Conservation (phyloP, 116 monocot species). For the Dioscorea cayenensis region DNA sequence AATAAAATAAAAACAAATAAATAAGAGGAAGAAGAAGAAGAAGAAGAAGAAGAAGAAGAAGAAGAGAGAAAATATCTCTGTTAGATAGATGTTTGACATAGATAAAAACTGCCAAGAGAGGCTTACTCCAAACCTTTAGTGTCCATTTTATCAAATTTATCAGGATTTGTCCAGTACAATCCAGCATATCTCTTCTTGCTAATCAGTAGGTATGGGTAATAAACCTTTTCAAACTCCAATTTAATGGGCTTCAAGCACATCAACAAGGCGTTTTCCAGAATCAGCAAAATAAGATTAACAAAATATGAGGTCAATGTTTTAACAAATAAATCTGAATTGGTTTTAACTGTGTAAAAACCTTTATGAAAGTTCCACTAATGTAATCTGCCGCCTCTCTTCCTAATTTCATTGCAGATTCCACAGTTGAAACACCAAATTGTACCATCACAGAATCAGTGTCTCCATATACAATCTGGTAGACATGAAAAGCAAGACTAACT, state of each 20-base stretch:
- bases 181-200: slow-evolving; percentile 99
- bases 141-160: slow-evolving; percentile 95
- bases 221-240: slow-evolving; percentile 97
- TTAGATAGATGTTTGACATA: neutral
- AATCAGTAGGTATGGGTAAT: slow-evolving; percentile 86
- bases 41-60: no score
- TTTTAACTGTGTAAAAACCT: slow-evolving; percentile 26
- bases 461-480: slow-evolving; percentile 77
- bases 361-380: slow-evolving; percentile 82
- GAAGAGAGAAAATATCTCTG: neutral
- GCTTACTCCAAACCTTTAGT: slow-evolving; percentile 70
- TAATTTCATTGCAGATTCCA: slow-evolving; percentile 88
- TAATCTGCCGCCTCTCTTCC: slow-evolving; percentile 93
- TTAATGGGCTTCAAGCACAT: slow-evolving; percentile 82
- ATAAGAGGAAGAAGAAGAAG: no score
- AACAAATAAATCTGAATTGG: neutral
- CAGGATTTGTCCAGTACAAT: slow-evolving; percentile 81
- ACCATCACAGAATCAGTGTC: slow-evolving; percentile 99
- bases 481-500: neutral
- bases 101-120: neutral
- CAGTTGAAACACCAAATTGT: slow-evolving; percentile 90
- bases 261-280: slow-evolving; percentile 3
- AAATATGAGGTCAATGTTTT: neutral
- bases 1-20: neutral
- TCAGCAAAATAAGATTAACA: neutral